These are phyloP conservation scores for Neofusicoccum sp. DNA, from an alignment of 2,329 filamentous ascomycete genomes.

Conservation along the genomic window DNA sequence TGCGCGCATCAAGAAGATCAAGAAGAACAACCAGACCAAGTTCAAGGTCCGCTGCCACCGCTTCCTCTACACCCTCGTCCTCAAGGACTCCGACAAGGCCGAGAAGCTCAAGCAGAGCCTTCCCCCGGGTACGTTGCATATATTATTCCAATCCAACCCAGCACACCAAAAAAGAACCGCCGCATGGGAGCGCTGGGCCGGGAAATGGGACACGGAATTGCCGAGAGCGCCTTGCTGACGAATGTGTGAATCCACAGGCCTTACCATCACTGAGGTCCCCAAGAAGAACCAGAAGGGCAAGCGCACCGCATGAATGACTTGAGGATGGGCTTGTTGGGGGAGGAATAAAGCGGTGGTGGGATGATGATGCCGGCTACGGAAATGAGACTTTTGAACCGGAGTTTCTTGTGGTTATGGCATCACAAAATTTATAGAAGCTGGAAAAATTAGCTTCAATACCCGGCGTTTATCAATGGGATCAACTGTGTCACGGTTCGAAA, in stretches of 20 bases:
- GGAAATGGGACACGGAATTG: neutral
- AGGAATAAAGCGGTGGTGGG: neutral
- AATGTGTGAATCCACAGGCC: conserved; percentile 44
- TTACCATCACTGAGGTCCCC: conserved; percentile 62
- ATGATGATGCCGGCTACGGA: conserved; percentile 9
- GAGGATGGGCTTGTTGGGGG: neutral
- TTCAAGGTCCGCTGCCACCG: conserved; percentile 99
- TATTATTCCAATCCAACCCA: too few species aligned
- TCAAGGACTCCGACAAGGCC: conserved; percentile 99
- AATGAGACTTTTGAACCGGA: conserved; percentile 3
- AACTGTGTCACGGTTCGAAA: conserved; percentile 16
- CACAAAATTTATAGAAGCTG: conserved; percentile 7
- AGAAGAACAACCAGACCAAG: conserved; percentile 90
- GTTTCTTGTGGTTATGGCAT: conserved; percentile 41
- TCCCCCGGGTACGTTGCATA: conserved; percentile 78
- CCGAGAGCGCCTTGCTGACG: neutral
- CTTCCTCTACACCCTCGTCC: conserved; percentile 95
- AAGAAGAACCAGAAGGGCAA: conserved; percentile 65
- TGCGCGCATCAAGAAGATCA: conserved; percentile 78
- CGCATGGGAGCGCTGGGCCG: neutral
- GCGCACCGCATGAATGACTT: conserved; percentile 31
- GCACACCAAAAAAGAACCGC: too few species aligned
- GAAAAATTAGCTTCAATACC: conserved; percentile 11
- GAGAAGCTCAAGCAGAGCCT: conserved; percentile 99
- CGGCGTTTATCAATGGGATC: conserved; percentile 19